Evolutionary conservation across 2,329 filamentous ascomycete species (phyloP).

Genomic region (Graphiopsis chlorocephala): DNA sequence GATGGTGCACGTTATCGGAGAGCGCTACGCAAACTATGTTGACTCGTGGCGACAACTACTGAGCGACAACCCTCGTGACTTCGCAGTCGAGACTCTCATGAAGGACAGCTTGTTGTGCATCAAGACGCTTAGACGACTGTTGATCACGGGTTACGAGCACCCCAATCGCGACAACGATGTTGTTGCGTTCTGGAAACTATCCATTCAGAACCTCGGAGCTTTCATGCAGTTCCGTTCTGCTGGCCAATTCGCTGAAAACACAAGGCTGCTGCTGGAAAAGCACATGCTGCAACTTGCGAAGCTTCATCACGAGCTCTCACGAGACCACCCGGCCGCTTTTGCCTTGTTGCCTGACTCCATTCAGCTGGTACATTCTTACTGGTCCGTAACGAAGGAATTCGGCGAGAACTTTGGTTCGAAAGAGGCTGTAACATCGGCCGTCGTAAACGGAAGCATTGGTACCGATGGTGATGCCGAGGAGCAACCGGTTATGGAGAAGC

Average conservation of each 20-base stretch:
- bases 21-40: conserved; percentile 73
- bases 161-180: conserved; percentile 77
- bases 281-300: conserved; percentile 90
- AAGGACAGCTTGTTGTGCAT: conserved; percentile 75
- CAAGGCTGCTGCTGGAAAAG: conserved; percentile 63
- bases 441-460: conserved; percentile 40
- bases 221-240: conserved; percentile 59
- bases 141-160: conserved; percentile 78
- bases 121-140: conserved; percentile 74
- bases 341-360: conserved; percentile 76
- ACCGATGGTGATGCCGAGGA: conserved; percentile 45
- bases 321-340: conserved; percentile 76
- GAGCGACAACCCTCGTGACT: conserved; percentile 41
- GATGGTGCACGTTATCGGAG: conserved; percentile 73
- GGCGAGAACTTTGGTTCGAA: conserved; percentile 67
- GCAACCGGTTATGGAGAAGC: conserved; percentile 59
- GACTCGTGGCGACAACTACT: conserved; percentile 56
- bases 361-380: conserved; percentile 76
- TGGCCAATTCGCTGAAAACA: conserved; percentile 15
- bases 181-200: conserved; percentile 74
- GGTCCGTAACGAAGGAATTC: conserved; percentile 74
- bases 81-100: conserved; percentile 63
- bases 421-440: conserved; percentile 34
- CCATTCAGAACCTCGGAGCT: conserved; percentile 73
- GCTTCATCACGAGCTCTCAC: conserved; percentile 82